phyloP scores from a whole-genome alignment of 176 grass and related monocot genomes.

The Oryza coarctata region DNA sequence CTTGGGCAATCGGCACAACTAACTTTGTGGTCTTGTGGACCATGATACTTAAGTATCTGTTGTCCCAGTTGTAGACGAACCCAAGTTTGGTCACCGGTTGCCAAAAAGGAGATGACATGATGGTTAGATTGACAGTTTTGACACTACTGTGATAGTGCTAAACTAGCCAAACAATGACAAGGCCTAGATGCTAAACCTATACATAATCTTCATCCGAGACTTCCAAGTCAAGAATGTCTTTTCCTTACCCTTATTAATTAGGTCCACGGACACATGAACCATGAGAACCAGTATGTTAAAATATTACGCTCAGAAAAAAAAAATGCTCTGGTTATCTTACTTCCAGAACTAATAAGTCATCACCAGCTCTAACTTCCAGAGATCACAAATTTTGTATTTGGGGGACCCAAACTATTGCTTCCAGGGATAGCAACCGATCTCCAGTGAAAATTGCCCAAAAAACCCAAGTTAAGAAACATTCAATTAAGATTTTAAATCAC shows the following conservation, averaged over 20 bases:
- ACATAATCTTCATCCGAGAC: constrained; percentile 13
- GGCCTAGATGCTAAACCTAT: constrained; percentile 24
- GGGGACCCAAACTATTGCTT: neutral
- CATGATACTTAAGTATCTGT: neutral
- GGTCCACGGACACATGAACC: neutral
- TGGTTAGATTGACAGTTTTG: constrained; percentile 8
- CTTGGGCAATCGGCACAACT: neutral
- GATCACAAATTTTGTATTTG: neutral
- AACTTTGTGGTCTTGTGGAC: constrained; percentile 19
- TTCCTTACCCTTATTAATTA: constrained; percentile 15
- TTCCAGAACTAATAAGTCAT: neutral
- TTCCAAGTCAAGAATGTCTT: constrained; percentile 49
- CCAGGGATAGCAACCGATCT: neutral
- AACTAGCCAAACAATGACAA: constrained; percentile 21
- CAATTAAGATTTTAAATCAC: neutral
- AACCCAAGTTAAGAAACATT: neutral
- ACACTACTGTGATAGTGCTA: neutral
- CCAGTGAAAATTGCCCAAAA: neutral
- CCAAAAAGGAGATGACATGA: constrained; percentile 3
- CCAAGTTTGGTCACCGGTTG: neutral
- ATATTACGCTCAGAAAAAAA: neutral
- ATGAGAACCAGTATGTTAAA: neutral
- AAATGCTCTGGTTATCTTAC: neutral
- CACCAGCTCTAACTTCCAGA: neutral
- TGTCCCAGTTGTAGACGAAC: neutral